A percentile compares a stretch with the other conserved stretches of the same genome.
These are phyloP conservation scores for Xylaria sp. DNA, from an alignment of 2,329 filamentous ascomycete genomes.

Conservation along the genomic window DNA sequence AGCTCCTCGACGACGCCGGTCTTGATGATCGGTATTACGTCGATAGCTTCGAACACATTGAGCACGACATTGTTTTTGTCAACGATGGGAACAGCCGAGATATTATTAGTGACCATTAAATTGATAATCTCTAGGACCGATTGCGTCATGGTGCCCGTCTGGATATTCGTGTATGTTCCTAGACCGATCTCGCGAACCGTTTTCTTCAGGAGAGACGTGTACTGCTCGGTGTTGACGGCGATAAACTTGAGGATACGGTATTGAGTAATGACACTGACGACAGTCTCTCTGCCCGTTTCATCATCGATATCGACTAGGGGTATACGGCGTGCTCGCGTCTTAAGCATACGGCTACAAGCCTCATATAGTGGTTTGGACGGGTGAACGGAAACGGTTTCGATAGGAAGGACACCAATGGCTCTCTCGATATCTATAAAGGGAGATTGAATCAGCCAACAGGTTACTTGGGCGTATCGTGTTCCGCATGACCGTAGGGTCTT, in stretches of 20 bases:
- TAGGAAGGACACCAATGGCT: slow-evolving; percentile 87
- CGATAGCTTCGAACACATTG: slow-evolving; percentile 97
- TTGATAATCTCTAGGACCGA: slow-evolving; percentile 95
- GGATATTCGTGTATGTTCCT: slow-evolving; percentile 83
- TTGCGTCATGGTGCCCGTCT: slow-evolving; percentile 87
- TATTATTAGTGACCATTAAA: slow-evolving; percentile 90
- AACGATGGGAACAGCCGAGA: slow-evolving; percentile 93
- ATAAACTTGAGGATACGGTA: slow-evolving; percentile 99
- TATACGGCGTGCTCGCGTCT: slow-evolving; percentile 91
- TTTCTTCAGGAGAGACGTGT: slow-evolving; percentile 90
- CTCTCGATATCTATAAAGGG: slow-evolving; percentile 83
- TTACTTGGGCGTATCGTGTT: slow-evolving; percentile 7
- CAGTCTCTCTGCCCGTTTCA: slow-evolving; percentile 90
- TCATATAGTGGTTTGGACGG: slow-evolving; percentile 92
- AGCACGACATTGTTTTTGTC: slow-evolving; percentile 81
- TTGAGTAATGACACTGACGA: slow-evolving; percentile 96
- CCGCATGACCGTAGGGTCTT: slow-evolving; percentile 31
- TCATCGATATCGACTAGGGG: slow-evolving; percentile 93
- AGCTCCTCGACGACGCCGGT: slow-evolving; percentile 93
- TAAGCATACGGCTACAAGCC: slow-evolving; percentile 92
- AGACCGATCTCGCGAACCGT: slow-evolving; percentile 84
- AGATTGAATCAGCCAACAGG: slow-evolving; percentile 24
- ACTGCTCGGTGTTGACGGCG: slow-evolving; percentile 86
- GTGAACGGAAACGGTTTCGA: slow-evolving; percentile 96
- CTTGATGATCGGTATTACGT: slow-evolving; percentile 96